A percentile compares a stretch with the other conserved stretches of the same genome.
Evolutionary conservation across 495 filamentous ascomycete genomes (phyloP).

Genomic region (Jackrogersella minutella): DNA sequence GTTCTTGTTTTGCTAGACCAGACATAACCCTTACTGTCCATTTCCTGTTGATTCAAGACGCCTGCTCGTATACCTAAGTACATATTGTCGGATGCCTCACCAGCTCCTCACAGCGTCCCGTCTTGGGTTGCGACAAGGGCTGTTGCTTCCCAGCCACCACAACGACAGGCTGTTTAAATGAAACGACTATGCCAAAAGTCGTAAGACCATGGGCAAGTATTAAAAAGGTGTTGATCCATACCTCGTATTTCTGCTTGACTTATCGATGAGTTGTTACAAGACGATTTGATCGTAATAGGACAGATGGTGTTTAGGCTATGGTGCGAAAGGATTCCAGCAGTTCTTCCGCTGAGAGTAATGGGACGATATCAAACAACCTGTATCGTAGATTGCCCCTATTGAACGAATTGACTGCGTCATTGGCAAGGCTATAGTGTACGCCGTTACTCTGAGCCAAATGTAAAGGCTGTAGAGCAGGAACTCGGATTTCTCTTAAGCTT

Average conservation of each 20-base stretch:
- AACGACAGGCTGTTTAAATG: background rate
- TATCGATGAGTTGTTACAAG: background rate
- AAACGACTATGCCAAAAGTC: background rate
- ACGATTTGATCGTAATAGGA: background rate
- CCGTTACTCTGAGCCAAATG: no score
- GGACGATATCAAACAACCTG: no score
- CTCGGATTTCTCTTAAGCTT: no score
- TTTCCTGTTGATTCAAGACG: conserved; percentile 2
- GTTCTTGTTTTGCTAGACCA: background rate
- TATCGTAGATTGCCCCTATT: no score
- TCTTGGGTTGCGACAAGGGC: background rate
- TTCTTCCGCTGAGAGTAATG: no score
- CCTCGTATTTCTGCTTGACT: no score
- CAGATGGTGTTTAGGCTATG: background rate
- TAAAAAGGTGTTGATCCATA: background rate
- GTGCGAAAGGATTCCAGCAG: no score
- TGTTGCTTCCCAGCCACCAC: background rate
- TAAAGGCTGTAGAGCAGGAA: no score
- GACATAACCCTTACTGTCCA: background rate
- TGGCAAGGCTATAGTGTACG: no score
- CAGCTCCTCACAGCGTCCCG: background rate
- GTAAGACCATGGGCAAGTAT: background rate
- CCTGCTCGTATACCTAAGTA: conserved; percentile 11
- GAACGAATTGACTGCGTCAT: no score
- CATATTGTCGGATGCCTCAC: background rate